Base-by-base conservation (phyloP, 768 basidiomycete genomes). In the Russula foetens region DNA sequence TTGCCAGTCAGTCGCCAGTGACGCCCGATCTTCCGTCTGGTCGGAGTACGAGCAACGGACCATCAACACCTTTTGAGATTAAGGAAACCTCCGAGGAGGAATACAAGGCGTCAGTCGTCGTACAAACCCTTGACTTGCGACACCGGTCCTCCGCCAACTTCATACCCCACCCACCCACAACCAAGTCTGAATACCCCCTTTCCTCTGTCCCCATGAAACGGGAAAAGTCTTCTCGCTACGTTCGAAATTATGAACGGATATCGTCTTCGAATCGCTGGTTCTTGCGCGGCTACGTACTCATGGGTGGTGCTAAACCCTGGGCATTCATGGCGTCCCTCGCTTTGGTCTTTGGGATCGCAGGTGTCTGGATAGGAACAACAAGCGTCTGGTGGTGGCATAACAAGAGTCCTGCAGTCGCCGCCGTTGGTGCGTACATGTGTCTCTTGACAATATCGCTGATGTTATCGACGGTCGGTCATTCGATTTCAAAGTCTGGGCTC, bases 341-440 rank as follows among this genome's bases (percentile, higher is more conserved):
- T 1, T 56, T 96, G 23, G 74, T 87, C 28, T 69, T 93, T 26
- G 78, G 78, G 2, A 78, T 98, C 48, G 76, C 89, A 2, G 91
- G 85, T 0, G 72, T 88, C 9, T 99, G 92, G 90, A 84, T 97
- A 63, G 89, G 84, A 11, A 92, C 92, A 26, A 94, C 92, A 0
- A 88, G 85, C 48, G 84, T 86, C 19, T 96, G 86, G 83, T 86
- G 95, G 81, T 98, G 95, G 94, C 74, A 75, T 39, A 76, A 93
- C 66, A 78, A 84, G 60, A 88, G 90, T 51, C 81, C 85, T 7
- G 85, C 83, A 5, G 81, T 85, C 15, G 86, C 88, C 0, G 79
- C 76, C 21, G 76, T 86, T n/a, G 85, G 85, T 48, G 80, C 79
- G 56, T 84, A 83, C 63, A 72, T 83, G 75, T 77, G 76, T 61